These are phyloP conservation scores for Murraya koenigii DNA, from an alignment of 345 rosid genomes.

Conservation along the genomic window DNA sequence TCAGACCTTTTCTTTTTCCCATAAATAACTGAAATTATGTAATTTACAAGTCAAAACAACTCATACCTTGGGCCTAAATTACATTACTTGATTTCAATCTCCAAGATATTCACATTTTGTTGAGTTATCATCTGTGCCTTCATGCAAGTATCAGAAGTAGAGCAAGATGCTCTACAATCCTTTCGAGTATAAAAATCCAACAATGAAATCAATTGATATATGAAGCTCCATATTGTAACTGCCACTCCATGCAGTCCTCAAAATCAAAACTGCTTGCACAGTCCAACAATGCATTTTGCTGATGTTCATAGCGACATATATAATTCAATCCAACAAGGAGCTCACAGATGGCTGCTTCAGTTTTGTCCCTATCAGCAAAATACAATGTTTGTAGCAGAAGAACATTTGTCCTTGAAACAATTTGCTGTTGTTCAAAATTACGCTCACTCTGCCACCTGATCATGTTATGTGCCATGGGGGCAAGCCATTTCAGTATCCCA, in stretches of 20 bases:
- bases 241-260: constrained; percentile 94
- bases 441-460: constrained; percentile 95
- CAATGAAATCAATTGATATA: constrained; percentile 32
- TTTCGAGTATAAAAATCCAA: constrained; percentile 5
- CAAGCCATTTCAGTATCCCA: constrained; percentile 75
- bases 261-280: constrained; percentile 96
- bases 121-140: constrained; percentile 23
- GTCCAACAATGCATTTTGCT: constrained; percentile 80
- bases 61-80: constrained; percentile 24
- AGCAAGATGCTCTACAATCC: constrained; percentile 25
- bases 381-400: constrained; percentile 83
- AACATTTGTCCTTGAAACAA: constrained; percentile 70
- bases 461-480: constrained; percentile 93
- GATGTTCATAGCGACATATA: constrained; percentile 88
- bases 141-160: constrained; percentile 22
- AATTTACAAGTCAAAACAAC: constrained; percentile 25
- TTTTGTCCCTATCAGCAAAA: constrained; percentile 88
- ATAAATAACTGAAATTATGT: constrained; percentile 23
- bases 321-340: constrained; percentile 93
- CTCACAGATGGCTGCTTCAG: constrained; percentile 72
- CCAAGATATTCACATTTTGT: constrained; percentile 26
- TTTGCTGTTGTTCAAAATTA: constrained; percentile 90
- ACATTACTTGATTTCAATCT: constrained; percentile 27
- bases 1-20: not conserved
- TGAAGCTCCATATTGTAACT: constrained; percentile 51